Percentiles rank a stretch among this genome's conserved stretches.
Conservation (phyloP, 2,329 filamentous ascomycete genomes). For the Chaetomium globosum region DNA sequence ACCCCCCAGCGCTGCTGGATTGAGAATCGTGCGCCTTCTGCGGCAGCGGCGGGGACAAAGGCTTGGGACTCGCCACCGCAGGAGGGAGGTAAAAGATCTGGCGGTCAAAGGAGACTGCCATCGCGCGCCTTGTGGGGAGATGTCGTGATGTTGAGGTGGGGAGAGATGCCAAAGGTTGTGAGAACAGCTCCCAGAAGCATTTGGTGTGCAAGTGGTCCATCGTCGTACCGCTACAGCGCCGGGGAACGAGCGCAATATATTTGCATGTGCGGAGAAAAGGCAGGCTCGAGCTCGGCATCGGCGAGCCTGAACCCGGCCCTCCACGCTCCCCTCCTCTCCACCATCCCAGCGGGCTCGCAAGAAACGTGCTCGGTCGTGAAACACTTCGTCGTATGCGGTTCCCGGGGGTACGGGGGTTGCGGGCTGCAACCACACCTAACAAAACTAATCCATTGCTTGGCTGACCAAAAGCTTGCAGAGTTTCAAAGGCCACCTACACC, state of each 20-base stretch:
- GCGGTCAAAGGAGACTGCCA: conserved; percentile 21
- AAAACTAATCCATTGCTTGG: too few relatives aligned
- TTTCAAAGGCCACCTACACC: too few relatives aligned
- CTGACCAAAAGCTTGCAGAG: too few relatives aligned
- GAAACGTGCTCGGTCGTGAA: conserved; percentile 27
- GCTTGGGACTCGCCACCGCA: conserved; percentile 10
- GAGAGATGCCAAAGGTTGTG: conserved; percentile 23
- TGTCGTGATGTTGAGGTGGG: conserved; percentile 17
- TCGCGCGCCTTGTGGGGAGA: too few relatives aligned
- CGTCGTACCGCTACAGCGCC: neutral
- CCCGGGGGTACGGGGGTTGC: too few relatives aligned
- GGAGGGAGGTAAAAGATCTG: conserved; percentile 20
- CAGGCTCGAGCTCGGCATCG: conserved; percentile 24
- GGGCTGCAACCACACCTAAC: too few relatives aligned
- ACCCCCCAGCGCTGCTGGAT: neutral
- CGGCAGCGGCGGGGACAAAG: conserved; percentile 21
- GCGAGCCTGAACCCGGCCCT: conserved; percentile 15
- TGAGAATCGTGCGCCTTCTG: conserved; percentile 19
- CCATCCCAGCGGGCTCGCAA: conserved; percentile 18
- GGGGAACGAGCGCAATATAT: neutral
- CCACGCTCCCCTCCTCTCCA: neutral
- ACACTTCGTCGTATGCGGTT: too few relatives aligned
- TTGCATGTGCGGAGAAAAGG: conserved; percentile 19
- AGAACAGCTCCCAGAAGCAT: conserved; percentile 24
- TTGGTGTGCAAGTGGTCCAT: conserved; percentile 19